Conservation (phyloP, 208 protist genomes). For the Porcisia hertigi region DNA sequence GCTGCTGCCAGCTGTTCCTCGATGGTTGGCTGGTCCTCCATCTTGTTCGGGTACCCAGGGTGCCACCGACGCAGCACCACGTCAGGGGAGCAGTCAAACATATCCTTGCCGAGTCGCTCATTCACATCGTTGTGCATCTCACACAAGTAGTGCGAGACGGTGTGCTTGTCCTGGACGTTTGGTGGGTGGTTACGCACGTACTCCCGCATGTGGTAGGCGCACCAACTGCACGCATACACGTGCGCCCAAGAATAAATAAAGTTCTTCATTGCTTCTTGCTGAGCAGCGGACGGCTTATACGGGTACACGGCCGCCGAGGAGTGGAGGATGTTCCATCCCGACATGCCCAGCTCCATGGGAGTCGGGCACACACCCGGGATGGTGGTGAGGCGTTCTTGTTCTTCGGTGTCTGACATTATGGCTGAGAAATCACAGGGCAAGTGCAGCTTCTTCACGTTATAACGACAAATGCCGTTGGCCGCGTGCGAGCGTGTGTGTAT, state of each 20-base stretch:
- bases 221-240: conserved; percentile 88
- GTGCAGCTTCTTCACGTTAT: not conserved
- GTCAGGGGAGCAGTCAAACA: conserved; percentile 76
- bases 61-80: conserved; percentile 84
- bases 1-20: conserved; percentile 58
- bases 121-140: conserved; percentile 92
- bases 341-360: conserved; percentile 62
- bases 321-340: conserved; percentile 90
- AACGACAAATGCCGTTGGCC: not conserved
- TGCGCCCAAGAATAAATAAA: conserved; percentile 84
- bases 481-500: not conserved
- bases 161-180: conserved; percentile 63
- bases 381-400: conserved; percentile 21
- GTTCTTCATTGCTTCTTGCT: conserved; percentile 69
- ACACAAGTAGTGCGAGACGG: conserved; percentile 79
- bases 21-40: conserved; percentile 73
- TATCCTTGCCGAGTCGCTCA: conserved; percentile 64
- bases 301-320: conserved; percentile 85
- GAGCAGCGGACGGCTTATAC: conserved; percentile 53
- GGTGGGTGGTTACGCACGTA: conserved; percentile 74
- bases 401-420: conserved; percentile 4
- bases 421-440: not conserved
- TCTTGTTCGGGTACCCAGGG: conserved; percentile 80
- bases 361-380: conserved; percentile 70
- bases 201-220: conserved; percentile 86